These are phyloP conservation scores for Ampelomyces quisqualis DNA, from an alignment of 2,329 filamentous ascomycete genomes.

Conservation along the genomic window DNA sequence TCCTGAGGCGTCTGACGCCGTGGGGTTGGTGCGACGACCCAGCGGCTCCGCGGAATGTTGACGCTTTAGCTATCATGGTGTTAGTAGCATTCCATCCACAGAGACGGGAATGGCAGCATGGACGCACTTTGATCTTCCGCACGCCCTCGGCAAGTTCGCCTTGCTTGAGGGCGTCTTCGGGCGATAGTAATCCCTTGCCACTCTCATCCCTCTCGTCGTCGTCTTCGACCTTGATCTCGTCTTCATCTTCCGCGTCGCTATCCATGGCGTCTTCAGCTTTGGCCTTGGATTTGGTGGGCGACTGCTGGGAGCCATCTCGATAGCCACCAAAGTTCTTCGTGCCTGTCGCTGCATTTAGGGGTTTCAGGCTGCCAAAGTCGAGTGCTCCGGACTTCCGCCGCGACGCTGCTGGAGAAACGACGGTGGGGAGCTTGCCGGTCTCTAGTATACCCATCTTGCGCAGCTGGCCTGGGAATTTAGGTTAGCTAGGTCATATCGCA, in stretches of 20 bases:
- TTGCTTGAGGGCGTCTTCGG: slow-evolving; percentile 70
- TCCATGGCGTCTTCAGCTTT: slow-evolving; percentile 64
- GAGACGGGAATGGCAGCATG: background rate
- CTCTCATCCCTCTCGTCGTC: slow-evolving; percentile 60
- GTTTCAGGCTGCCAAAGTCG: slow-evolving; percentile 81
- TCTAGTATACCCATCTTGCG: slow-evolving; percentile 92
- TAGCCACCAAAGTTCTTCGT: slow-evolving; percentile 90
- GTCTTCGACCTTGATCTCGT: slow-evolving; percentile 66
- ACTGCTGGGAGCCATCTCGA: slow-evolving; percentile 67
- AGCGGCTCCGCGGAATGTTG: slow-evolving; percentile 74
- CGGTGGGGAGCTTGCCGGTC: slow-evolving; percentile 58
- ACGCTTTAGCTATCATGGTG: slow-evolving; percentile 66
- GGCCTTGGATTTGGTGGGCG: slow-evolving; percentile 54
- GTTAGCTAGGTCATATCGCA: slow-evolving; percentile 10
- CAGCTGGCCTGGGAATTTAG: slow-evolving; percentile 72
- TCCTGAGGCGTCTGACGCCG: slow-evolving; percentile 26
- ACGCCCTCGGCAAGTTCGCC: slow-evolving; percentile 79
- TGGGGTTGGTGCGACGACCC: slow-evolving; percentile 38
- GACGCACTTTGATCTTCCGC: slow-evolving; percentile 73
- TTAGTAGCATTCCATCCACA: slow-evolving; percentile 13
- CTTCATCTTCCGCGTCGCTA: slow-evolving; percentile 72
- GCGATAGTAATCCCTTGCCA: slow-evolving; percentile 56
- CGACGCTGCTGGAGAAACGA: slow-evolving; percentile 60
- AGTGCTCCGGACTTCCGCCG: slow-evolving; percentile 81
- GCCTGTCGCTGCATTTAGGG: slow-evolving; percentile 74